Percentiles rank a stretch among this genome's conserved stretches.
Conservation (phyloP, 768 basidiomycete genomes). For the Chlorophyllum brunneum region DNA sequence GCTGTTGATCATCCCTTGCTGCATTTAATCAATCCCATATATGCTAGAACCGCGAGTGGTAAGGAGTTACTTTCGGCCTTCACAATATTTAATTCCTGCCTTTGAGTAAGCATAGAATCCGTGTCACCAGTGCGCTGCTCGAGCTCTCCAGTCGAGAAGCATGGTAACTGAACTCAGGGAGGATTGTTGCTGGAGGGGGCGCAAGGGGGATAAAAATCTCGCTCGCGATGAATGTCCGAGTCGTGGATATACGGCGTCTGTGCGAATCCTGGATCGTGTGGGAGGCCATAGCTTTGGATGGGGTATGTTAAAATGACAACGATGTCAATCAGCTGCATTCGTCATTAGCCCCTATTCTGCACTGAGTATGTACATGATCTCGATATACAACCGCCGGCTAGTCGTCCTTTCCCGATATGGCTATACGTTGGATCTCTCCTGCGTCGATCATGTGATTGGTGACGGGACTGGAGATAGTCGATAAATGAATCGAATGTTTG, state of each 20-base stretch:
- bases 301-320: too few relatives aligned
- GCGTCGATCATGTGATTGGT: not conserved
- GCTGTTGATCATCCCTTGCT: slow-evolving; percentile 57
- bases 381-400: not conserved
- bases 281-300: slow-evolving; percentile 12
- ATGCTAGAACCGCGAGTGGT: too few relatives aligned
- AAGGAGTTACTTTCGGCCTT: slow-evolving; percentile 52
- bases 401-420: not conserved
- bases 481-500: slow-evolving; percentile 9
- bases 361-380: slow-evolving; percentile 1
- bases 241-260: not conserved
- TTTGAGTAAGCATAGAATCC: slow-evolving; percentile 42
- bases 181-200: not conserved
- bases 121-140: slow-evolving; percentile 42
- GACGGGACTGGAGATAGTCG: not conserved
- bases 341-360: too few relatives aligned
- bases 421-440: not conserved
- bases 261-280: slow-evolving; percentile 15
- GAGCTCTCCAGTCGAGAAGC: too few relatives aligned
- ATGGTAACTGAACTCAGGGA: not conserved
- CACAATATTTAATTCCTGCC: slow-evolving; percentile 46
- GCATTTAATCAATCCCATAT: not conserved
- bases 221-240: not conserved
- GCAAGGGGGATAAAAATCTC: not conserved
- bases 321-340: slow-evolving; percentile 1